phyloP scores from a whole-genome alignment of 371 early-diverging fungal species.

The Mucor lusitanicus region DNA sequence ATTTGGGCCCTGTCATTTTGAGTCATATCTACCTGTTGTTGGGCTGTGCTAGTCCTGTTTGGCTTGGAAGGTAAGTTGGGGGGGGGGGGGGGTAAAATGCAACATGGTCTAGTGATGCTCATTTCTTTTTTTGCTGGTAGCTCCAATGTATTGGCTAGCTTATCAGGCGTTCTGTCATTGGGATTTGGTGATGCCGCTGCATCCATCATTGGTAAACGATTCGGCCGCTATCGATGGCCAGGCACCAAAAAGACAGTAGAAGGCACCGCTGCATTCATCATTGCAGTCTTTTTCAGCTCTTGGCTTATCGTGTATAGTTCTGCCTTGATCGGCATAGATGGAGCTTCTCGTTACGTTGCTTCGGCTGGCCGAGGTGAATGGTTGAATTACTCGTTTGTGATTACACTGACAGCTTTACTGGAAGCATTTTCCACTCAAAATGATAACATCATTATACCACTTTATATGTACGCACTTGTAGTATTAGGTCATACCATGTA shows the following conservation, averaged over 20 bases:
- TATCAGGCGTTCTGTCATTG: conserved; percentile 81
- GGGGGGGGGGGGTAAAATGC: too few relatives aligned
- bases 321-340: conserved; percentile 26
- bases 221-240: conserved; percentile 77
- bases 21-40: conserved; percentile 87
- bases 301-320: conserved; percentile 33
- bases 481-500: conserved; percentile 5
- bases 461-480: conserved; percentile 63
- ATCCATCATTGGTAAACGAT: conserved; percentile 78
- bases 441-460: conserved; percentile 78
- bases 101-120: not conserved
- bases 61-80: conserved; percentile 67
- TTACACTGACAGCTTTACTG: conserved; percentile 37
- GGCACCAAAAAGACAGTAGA: conserved; percentile 83
- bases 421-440: conserved; percentile 74
- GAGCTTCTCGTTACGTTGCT: conserved; percentile 22
- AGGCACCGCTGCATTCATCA: conserved; percentile 83
- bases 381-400: conserved; percentile 21
- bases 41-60: conserved; percentile 91
- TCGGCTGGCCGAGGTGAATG: conserved; percentile 26
- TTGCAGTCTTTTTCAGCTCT: conserved; percentile 58
- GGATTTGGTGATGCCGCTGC: conserved; percentile 92
- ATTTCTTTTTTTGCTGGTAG: conserved; percentile 15
- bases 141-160: conserved; percentile 50
- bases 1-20: conserved; percentile 79